Evolutionary conservation across 140 eudicot genomes (phyloP), one percentile per base, ranked within the genome.

Genomic region (Flaveria floridana): DNA sequence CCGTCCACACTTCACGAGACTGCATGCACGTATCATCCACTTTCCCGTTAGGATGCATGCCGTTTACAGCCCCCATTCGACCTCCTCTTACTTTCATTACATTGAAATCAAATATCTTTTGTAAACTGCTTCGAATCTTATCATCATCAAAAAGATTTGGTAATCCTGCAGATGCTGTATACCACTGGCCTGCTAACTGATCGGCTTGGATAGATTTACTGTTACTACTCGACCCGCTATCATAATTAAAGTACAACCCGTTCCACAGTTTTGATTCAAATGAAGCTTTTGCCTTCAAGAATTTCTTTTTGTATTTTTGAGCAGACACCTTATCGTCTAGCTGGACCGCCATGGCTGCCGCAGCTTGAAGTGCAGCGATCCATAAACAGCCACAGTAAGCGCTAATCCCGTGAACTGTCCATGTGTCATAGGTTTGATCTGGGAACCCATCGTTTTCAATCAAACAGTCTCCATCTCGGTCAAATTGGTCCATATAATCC

Each of bases 131-230:
- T 46, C 39, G 71, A 26, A 93, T 93, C 90, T 87, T 93, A 59
- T 13, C 51, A 65, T 84, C 89, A 18, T 83, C 91, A 74, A 90
- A 93, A 66, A 93, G 90, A 83, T 88, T 84, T 3, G 96, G 96
- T 76, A 93, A 85, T 4, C 96, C 95, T 1, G 98, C 82, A 21
- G 98, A 71, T 21, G 97, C 91, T 10, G 87, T 76, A 81, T 93
- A 93, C 98, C 98, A 93, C 65, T 93, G 98, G 11, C 98, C 98
- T 50, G 98, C 98, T 63, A 93, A 82, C 71, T 93, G 99, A 82
- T 93, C 99, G 0, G 96, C 88, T 77, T 93, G 99, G 26, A 93
- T 88, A 9, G 99, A 93, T 71, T 84, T 90, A 72, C 99, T 93
- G 72, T 91, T 93, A 65, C 86, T 76, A 77, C 99, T 93, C 6